Evolutionary conservation across 1,284 basidiomycete genomes (phyloP), one percentile per base, ranked within the genome.

Genomic region (Anthracocystis setariae): DNA sequence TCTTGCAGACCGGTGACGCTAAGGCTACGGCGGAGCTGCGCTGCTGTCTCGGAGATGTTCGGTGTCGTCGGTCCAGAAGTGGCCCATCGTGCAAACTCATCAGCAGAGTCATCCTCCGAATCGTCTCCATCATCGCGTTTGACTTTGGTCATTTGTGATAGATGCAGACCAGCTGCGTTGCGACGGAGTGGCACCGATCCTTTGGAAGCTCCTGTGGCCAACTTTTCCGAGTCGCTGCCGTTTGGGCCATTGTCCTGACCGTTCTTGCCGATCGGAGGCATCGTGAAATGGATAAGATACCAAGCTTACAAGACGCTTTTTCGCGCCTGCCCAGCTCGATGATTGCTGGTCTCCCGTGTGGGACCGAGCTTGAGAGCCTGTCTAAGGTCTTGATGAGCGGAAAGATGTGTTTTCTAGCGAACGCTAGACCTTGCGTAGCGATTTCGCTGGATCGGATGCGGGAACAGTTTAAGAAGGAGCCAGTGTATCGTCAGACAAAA

Each of bases 21-120:
- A 8, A 82, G 66, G 23, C 58, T 74, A 27, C 80, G 76, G 44
- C 79, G 77, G 10, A 82, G 69, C 39, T 77, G 74, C 10, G 73
- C 62, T 27, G 78, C 70, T 0, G 80, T 74, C 46, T 82, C 81
- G 35, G 71, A 54, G 53, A 82, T 63, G 57, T 76, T 80, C 20
- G 81, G 81, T 20, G 81, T 82, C 17, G 66, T 61, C 0, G 76
- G 70, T 15, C 72, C 76, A 3, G 74, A 73, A 24, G 57, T 40
- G 12, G 64, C 59, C n/a, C 55, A 69, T 21, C 47, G 42, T 0
- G 67, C 59, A 32, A 47, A 61, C 13, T 75, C 72, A 33, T 74
- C 73, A 13, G 67, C 76, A 17, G 59, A 57, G 24, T 76, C 76
- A 8, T 62, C 63, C 13, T 72, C 70, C 24, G 63, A 66, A 25